These are phyloP conservation scores for Dothiorella sarmentorum DNA, from an alignment of 2,329 filamentous ascomycete species.

Conservation along the genomic window DNA sequence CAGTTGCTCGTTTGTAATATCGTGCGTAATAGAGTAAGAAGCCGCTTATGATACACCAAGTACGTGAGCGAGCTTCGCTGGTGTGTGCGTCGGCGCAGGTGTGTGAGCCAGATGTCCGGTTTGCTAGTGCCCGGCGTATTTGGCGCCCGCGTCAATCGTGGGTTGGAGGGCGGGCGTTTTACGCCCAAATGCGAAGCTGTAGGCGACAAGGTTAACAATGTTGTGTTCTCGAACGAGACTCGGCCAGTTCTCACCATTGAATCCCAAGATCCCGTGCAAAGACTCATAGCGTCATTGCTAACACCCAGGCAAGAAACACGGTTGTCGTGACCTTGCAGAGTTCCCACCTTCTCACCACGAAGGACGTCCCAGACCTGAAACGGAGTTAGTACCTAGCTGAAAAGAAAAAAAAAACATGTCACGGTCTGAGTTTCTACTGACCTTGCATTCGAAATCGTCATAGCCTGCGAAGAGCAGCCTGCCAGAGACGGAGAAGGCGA, in stretches of 20 bases:
- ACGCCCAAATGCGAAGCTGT: slow-evolving; percentile 54
- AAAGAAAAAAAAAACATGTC: slow-evolving; percentile 21
- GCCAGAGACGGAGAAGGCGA: slow-evolving; percentile 95
- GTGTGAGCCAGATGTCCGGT: slow-evolving; percentile 5
- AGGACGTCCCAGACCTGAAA: slow-evolving; percentile 95
- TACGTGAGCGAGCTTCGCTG: slow-evolving; percentile 3
- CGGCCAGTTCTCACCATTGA: slow-evolving; percentile 72
- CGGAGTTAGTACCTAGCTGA: slow-evolving; percentile 22
- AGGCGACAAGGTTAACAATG: neutral
- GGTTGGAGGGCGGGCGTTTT: slow-evolving; percentile 20
- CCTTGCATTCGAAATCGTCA: slow-evolving; percentile 99
- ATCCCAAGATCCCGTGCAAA: slow-evolving; percentile 99
- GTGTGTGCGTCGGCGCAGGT: slow-evolving; percentile 22
- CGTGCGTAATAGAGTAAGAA: slow-evolving; percentile 16
- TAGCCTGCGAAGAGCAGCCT: slow-evolving; percentile 94
- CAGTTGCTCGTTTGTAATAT: slow-evolving; percentile 19
- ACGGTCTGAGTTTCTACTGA: slow-evolving; percentile 44
- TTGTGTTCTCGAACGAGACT: neutral
- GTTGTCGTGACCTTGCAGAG: slow-evolving; percentile 95
- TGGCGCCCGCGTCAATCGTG: slow-evolving; percentile 13
- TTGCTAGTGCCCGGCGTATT: slow-evolving; percentile 8
- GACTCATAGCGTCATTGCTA: slow-evolving; percentile 97
- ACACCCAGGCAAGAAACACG: slow-evolving; percentile 97
- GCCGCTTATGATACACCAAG: slow-evolving; percentile 14
- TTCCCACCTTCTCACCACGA: slow-evolving; percentile 94